Percentiles rank a stretch among this genome's conserved stretches.
Conservation (phyloP, 1,284 basidiomycete species). For the Sparassis latifolia region DNA sequence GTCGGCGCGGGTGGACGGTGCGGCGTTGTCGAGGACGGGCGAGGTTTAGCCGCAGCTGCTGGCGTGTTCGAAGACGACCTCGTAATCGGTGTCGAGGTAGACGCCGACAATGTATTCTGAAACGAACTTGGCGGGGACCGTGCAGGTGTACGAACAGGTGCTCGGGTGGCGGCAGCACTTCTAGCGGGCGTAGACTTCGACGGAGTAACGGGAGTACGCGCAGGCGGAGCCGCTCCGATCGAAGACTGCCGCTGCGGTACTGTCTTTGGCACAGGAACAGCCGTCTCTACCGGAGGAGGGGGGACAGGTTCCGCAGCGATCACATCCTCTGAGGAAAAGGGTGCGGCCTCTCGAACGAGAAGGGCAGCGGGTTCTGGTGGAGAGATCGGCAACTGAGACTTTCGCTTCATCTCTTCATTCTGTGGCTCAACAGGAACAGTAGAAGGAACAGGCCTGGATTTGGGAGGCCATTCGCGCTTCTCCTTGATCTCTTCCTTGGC, state of each 20-base stretch:
- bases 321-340: neutral
- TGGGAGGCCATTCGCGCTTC: constrained; percentile 72
- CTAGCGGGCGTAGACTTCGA: constrained; percentile 19
- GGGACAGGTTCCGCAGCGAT: neutral
- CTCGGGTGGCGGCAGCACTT: constrained; percentile 11
- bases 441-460: constrained; percentile 9
- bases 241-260: constrained; percentile 13
- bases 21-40: constrained; percentile 7
- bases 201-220: constrained; percentile 19
- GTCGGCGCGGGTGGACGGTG: constrained; percentile 15
- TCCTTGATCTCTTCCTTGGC: constrained; percentile 59
- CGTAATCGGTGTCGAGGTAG: constrained; percentile 14
- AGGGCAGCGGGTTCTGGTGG: neutral
- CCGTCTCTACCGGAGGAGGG: constrained; percentile 1
- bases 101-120: constrained; percentile 14
- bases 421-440: neutral
- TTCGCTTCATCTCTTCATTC: constrained; percentile 5
- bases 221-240: constrained; percentile 2
- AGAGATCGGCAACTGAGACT: neutral
- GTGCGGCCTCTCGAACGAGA: neutral
- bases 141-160: constrained; percentile 21
- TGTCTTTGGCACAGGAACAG: constrained; percentile 9
- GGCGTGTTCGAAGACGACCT: constrained; percentile 14
- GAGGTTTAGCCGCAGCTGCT: constrained; percentile 7
- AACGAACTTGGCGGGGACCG: constrained; percentile 24